A percentile compares a stretch with the other conserved stretches of the same genome.
Conservation (phyloP, 2,329 filamentous ascomycete species). For the Penicillium sp. region DNA sequence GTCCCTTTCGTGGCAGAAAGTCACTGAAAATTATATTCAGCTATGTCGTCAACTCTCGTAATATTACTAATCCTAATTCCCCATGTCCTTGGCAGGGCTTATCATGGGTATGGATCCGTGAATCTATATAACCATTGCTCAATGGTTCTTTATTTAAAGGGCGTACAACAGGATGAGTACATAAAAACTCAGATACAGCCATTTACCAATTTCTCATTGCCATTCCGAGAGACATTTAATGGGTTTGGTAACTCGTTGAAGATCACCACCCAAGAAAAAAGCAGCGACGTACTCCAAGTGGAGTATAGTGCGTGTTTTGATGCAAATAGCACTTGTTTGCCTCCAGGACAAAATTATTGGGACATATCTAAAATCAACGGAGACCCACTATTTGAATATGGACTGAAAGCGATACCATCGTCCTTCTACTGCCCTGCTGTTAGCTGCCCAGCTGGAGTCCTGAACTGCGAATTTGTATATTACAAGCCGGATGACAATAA, state of each 20-base stretch:
- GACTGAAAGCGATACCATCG: neutral
- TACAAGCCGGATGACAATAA: neutral
- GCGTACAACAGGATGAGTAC: neutral
- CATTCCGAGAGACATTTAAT: neutral
- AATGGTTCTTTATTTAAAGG: neutral
- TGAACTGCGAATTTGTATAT: neutral
- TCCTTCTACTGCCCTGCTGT: neutral
- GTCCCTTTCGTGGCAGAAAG: no score
- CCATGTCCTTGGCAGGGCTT: neutral
- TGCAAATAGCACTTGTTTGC: neutral
- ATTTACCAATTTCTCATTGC: neutral
- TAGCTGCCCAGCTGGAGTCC: neutral
- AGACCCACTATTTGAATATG: neutral
- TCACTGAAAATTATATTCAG: no score
- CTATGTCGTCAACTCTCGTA: no score
- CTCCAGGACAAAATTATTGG: neutral
- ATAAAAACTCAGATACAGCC: neutral
- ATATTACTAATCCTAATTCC: no score
- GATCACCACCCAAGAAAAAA: neutral
- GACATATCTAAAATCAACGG: conserved; percentile 1
- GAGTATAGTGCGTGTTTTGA: neutral
- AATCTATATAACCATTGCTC: conserved; percentile 1
- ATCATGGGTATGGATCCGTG: neutral
- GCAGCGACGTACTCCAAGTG: neutral
- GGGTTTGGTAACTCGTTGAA: no score